Evolutionary conservation across 129 eudicot genomes (phyloP).

Genomic region (Flaveria trinervia): DNA sequence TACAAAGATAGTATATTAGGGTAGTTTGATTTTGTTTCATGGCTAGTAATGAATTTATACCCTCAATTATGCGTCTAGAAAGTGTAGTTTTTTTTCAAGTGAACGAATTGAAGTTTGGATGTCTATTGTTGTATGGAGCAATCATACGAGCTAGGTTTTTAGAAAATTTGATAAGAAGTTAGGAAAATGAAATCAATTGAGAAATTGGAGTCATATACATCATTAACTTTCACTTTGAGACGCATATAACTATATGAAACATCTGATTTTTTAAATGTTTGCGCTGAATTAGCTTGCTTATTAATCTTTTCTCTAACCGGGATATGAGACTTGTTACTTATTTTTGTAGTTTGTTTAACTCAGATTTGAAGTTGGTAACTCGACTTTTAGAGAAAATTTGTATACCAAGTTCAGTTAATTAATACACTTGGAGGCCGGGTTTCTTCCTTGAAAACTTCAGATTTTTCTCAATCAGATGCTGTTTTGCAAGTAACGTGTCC

Average conservation of each 20-base stretch:
- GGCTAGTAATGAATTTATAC: neutral
- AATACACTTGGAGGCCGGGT: conserved; percentile 1
- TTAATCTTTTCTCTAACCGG: neutral
- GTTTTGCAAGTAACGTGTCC: conserved; percentile 23
- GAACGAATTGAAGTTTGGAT: neutral
- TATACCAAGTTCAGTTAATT: neutral
- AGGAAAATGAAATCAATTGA: neutral
- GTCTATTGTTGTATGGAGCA: neutral
- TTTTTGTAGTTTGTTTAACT: conserved; percentile 14
- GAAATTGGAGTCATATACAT: conserved; percentile 19
- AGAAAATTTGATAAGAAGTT: neutral
- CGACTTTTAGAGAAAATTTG: conserved; percentile 8
- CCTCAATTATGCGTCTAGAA: neutral
- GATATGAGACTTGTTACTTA: conserved; percentile 30
- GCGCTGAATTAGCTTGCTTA: conserved; percentile 1
- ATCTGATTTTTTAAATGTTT: conserved; percentile 16
- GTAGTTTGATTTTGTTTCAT: neutral
- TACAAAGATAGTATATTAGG: neutral
- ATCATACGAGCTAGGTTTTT: conserved; percentile 14
- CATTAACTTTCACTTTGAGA: neutral
- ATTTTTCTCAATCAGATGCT: conserved; percentile 4
- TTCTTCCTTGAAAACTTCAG: neutral
- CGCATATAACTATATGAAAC: neutral
- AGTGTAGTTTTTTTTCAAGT: neutral
- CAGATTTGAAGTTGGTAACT: conserved; percentile 30